A percentile compares a stretch with the other conserved stretches of the same genome.
phyloP scores from a whole-genome alignment of 306 rosid species.

The Pyrus communis region DNA sequence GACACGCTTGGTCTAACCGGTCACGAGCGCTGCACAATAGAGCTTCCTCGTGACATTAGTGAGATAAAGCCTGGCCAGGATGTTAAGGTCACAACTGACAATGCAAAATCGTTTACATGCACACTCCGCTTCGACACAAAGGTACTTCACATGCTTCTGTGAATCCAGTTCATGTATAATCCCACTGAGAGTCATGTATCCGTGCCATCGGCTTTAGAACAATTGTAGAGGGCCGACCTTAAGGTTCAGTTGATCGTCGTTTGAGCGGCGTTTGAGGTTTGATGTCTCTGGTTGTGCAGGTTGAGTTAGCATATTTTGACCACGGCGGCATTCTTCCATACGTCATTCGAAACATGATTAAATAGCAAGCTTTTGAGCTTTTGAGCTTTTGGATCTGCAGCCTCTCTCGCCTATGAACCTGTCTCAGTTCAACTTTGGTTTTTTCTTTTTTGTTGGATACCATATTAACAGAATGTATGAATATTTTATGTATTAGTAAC shows the following conservation, averaged over 20 bases:
- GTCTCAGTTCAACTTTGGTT: no score
- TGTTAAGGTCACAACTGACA: slow-evolving; percentile 25
- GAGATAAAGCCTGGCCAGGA: slow-evolving; percentile 37
- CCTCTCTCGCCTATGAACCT: no score
- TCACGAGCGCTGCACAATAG: slow-evolving; percentile 26
- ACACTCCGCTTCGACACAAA: slow-evolving; percentile 24
- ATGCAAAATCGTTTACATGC: slow-evolving; percentile 29
- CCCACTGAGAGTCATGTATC: not conserved
- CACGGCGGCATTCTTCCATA: slow-evolving; percentile 31
- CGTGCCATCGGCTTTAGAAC: not conserved
- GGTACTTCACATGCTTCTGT: slow-evolving; percentile 6
- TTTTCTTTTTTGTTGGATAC: no score
- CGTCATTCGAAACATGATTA: slow-evolving; percentile 27
- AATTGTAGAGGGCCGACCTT: not conserved
- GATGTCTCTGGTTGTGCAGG: slow-evolving; percentile 13
- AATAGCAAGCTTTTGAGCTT: not conserved
- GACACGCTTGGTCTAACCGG: slow-evolving; percentile 31
- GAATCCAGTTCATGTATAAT: not conserved
- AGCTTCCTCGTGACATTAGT: slow-evolving; percentile 20
- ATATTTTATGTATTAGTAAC: no score
- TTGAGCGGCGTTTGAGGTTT: not conserved
- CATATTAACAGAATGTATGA: no score
- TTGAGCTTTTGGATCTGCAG: no score
- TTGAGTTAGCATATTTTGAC: slow-evolving; percentile 30
- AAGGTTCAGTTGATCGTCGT: not conserved